Evolutionary conservation across 768 basidiomycete genomes (phyloP).

Genomic region (Ephemerocybe angulata): DNA sequence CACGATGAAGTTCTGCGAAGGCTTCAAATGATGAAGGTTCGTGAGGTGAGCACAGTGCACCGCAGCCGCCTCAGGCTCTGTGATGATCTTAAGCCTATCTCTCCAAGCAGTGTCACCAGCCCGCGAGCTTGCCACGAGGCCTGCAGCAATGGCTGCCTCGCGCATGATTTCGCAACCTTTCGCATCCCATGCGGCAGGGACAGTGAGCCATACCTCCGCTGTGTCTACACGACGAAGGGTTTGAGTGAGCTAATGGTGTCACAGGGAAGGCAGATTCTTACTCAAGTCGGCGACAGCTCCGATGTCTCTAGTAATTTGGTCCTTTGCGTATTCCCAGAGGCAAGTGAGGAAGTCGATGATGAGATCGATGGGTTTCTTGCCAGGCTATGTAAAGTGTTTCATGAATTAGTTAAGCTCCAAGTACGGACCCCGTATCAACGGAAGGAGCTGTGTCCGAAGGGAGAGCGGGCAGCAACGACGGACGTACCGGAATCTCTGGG

Average conservation of each 20-base stretch:
- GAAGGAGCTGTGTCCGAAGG: too few species aligned
- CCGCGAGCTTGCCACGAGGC: slow-evolving; percentile 67
- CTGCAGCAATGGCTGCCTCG: slow-evolving; percentile 76
- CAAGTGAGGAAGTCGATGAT: slow-evolving; percentile 81
- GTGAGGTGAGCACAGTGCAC: slow-evolving; percentile 84
- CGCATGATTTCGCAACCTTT: slow-evolving; percentile 84
- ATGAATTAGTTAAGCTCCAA: too few species aligned
- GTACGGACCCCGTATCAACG: too few species aligned
- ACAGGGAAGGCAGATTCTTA: slow-evolving; percentile 30
- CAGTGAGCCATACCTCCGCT: slow-evolving; percentile 82
- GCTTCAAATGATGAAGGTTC: slow-evolving; percentile 71
- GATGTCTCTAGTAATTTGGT: slow-evolving; percentile 83
- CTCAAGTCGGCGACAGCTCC: slow-evolving; percentile 83
- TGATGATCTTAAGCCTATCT: slow-evolving; percentile 80
- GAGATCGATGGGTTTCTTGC: slow-evolving; percentile 73
- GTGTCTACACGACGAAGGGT: slow-evolving; percentile 47
- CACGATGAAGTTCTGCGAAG: slow-evolving; percentile 87
- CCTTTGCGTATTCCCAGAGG: slow-evolving; percentile 84
- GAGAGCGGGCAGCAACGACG: too few species aligned
- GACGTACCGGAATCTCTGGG: slow-evolving; percentile 71
- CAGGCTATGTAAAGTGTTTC: slow-evolving; percentile 40
- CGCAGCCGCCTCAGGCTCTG: slow-evolving; percentile 83
- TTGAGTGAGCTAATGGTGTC: background rate
- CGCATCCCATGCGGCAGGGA: slow-evolving; percentile 90
- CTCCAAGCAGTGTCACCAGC: slow-evolving; percentile 75